phyloP scores from a whole-genome alignment of 257 asterid species.

The Solanum medicagineum region DNA sequence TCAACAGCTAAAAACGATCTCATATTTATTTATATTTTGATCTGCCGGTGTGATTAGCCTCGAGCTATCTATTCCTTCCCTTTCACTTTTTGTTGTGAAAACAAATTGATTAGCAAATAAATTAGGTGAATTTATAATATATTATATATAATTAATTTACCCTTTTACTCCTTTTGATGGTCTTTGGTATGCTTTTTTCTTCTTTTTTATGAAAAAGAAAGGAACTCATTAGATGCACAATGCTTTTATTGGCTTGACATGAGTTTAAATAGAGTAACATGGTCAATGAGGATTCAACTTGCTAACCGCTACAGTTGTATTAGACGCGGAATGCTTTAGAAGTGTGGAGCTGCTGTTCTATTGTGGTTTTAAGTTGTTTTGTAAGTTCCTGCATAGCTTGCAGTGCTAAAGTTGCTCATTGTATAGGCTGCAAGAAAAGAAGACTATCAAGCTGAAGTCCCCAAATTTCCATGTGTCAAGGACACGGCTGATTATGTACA shows the following conservation, averaged over 20 bases:
- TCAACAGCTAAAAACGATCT: neutral
- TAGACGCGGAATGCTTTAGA: neutral
- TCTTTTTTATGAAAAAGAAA: too few relatives aligned
- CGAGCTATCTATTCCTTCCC: neutral
- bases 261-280: neutral
- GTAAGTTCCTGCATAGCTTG: neutral
- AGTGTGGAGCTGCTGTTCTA: neutral
- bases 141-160: neutral
- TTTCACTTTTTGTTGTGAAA: neutral
- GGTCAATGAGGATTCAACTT: neutral
- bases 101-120: neutral
- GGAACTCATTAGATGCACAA: neutral
- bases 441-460: conserved; percentile 67
- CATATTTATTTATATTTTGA: neutral
- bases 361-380: neutral
- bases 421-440: conserved; percentile 77
- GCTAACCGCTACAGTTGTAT: neutral
- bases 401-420: neutral
- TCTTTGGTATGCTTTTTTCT: neutral
- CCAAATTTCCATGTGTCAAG: conserved; percentile 87
- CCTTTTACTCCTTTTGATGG: neutral
- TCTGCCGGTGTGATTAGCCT: neutral
- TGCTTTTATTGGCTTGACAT: neutral
- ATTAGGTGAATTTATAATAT: neutral
- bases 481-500: conserved; percentile 81